Percentiles rank a stretch among this genome's conserved stretches.
These are phyloP conservation scores for Pichia inconspicua DNA, from an alignment of 1,139 yeast species.

Conservation along the genomic window DNA sequence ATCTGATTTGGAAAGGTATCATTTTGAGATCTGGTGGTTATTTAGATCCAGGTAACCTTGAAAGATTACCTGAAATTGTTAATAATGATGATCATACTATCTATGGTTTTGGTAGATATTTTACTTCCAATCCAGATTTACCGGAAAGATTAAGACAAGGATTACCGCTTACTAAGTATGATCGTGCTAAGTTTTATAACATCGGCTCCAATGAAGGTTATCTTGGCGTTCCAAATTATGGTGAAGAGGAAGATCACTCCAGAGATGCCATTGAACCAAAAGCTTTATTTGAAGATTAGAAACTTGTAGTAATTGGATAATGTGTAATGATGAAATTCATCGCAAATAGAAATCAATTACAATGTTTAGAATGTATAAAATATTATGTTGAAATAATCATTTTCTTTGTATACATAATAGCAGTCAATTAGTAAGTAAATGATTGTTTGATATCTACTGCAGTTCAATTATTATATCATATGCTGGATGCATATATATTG, in stretches of 20 bases:
- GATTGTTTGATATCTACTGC: too few species aligned
- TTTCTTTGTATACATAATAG: too few species aligned
- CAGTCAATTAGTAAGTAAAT: too few species aligned
- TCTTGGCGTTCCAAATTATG: slow-evolving; percentile 10
- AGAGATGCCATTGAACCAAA: slow-evolving; percentile 9
- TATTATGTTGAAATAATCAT: too few species aligned
- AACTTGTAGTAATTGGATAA: too few species aligned
- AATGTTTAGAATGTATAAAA: too few species aligned
- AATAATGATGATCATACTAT: slow-evolving; percentile 14
- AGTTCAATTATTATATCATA: too few species aligned
- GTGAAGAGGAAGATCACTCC: slow-evolving; percentile 10
- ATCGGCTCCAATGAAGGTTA: slow-evolving; percentile 19
- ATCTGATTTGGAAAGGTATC: slow-evolving; percentile 12
- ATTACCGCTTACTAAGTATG: slow-evolving; percentile 32
- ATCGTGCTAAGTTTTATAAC: slow-evolving; percentile 33
- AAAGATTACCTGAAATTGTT: slow-evolving; percentile 3
- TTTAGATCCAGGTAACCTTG: slow-evolving; percentile 7
- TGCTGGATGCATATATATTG: too few species aligned
- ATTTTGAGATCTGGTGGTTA: slow-evolving; percentile 14
- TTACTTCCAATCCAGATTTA: slow-evolving; percentile 47
- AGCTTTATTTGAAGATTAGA: slow-evolving; percentile 4
- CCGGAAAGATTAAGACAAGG: slow-evolving; percentile 41
- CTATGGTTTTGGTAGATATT: slow-evolving; percentile 35
- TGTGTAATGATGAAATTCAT: too few species aligned
- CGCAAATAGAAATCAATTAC: too few species aligned